Conservation (phyloP, 768 basidiomycete genomes). For the Lactarius akahatsu region DNA sequence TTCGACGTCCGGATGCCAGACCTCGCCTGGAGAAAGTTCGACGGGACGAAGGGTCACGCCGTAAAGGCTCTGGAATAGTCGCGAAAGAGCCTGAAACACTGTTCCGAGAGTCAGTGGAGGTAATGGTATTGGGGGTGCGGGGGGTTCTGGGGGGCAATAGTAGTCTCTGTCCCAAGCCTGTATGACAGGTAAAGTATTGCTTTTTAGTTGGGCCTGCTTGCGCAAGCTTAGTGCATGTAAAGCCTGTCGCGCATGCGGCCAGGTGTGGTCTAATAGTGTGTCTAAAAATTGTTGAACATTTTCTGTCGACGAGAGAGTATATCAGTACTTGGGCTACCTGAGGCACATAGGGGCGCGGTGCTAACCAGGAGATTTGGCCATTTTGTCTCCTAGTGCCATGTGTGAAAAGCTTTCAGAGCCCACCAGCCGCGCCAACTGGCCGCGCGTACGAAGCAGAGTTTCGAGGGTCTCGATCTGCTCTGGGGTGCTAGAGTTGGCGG, state of each 20-base stretch:
- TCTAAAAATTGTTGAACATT: constrained; percentile 87
- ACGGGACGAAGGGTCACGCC: constrained; percentile 80
- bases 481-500: constrained; percentile 70
- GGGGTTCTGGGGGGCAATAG: constrained; percentile 80
- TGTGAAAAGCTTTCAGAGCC: constrained; percentile 85
- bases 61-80: constrained; percentile 82
- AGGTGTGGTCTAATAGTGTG: constrained; percentile 76
- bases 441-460: constrained; percentile 68
- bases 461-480: constrained; percentile 80
- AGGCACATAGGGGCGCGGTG: constrained; percentile 13
- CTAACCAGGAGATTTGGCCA: constrained; percentile 92
- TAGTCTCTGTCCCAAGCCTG: constrained; percentile 98
- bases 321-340: constrained; percentile 7
- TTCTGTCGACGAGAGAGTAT: constrained; percentile 42
- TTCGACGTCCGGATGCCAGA: constrained; percentile 85
- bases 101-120: constrained; percentile 84
- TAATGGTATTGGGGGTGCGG: constrained; percentile 69
- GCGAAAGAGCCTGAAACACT: constrained; percentile 87
- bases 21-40: constrained; percentile 69
- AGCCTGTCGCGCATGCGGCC: constrained; percentile 72
- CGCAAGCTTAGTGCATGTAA: constrained; percentile 61
- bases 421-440: constrained; percentile 78
- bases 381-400: constrained; percentile 89
- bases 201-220: constrained; percentile 72
- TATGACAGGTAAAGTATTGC: constrained; percentile 59